Percentiles rank a stretch among this genome's conserved stretches.
Evolutionary conservation across 1,284 basidiomycete genomes (phyloP).

Genomic region (Papiliotrema laurentii): DNA sequence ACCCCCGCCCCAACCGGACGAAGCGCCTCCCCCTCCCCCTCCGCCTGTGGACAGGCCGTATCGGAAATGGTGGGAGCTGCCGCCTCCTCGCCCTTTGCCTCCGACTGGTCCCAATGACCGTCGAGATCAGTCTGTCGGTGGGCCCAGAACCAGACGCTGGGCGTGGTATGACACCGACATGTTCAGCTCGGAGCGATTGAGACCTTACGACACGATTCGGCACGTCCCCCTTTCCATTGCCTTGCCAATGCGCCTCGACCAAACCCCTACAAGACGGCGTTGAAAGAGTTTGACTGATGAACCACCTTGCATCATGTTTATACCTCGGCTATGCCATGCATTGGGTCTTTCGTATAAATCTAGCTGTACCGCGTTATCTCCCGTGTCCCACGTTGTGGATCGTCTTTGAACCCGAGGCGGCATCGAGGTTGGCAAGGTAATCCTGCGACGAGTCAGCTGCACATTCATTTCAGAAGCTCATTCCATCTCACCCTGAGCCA

Average conservation of each 20-base stretch:
- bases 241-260: too few species aligned
- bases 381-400: conserved; percentile 27
- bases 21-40: conserved; percentile 1
- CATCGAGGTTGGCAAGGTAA: conserved; percentile 44
- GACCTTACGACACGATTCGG: neutral
- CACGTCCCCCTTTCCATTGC: neutral
- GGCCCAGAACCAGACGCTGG: conserved; percentile 1
- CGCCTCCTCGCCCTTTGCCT: neutral
- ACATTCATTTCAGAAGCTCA: neutral
- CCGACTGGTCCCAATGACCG: neutral
- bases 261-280: too few species aligned
- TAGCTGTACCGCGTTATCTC: neutral
- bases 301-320: too few species aligned
- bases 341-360: too few species aligned
- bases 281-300: too few species aligned
- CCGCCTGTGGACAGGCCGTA: conserved; percentile 8
- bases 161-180: conserved; percentile 4
- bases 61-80: conserved; percentile 4
- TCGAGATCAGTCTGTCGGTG: too few species aligned
- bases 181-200: conserved; percentile 5
- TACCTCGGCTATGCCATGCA: too few species aligned
- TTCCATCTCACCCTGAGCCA: conserved; percentile 73
- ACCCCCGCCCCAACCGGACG: neutral
- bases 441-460: conserved; percentile 25
- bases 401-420: conserved; percentile 38